Conservation (phyloP, 2,329 filamentous ascomycete species). For the Monosporascus sp. region DNA sequence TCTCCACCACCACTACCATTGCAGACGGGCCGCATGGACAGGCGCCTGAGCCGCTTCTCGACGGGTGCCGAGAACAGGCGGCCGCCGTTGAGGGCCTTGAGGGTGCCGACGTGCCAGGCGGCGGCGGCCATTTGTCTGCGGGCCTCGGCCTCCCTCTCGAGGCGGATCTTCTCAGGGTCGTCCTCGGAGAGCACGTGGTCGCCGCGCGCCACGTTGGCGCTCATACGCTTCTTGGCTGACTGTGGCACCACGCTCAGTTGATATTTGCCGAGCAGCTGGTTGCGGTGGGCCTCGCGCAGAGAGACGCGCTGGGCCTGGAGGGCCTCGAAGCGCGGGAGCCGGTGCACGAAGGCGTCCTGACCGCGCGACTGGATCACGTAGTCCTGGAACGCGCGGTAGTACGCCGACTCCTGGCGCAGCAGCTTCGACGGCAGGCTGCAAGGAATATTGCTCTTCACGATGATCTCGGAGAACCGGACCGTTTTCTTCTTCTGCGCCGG, state of each 20-base stretch:
- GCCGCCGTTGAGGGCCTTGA: slow-evolving; percentile 59
- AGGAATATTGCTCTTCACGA: slow-evolving; percentile 39
- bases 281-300: slow-evolving; percentile 65
- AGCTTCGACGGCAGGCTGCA: slow-evolving; percentile 49
- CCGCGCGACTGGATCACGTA: slow-evolving; percentile 60
- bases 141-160: slow-evolving; percentile 76
- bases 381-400: slow-evolving; percentile 82
- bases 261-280: slow-evolving; percentile 80
- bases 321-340: slow-evolving; percentile 79
- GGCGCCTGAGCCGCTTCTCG: slow-evolving; percentile 53
- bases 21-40: slow-evolving; percentile 29
- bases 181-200: slow-evolving; percentile 56
- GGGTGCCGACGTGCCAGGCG: slow-evolving; percentile 57
- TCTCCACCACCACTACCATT: slow-evolving; percentile 36
- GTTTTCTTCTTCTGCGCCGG: slow-evolving; percentile 56
- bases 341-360: slow-evolving; percentile 77
- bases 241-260: slow-evolving; percentile 66
- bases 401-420: slow-evolving; percentile 64
- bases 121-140: slow-evolving; percentile 62
- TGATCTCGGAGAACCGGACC: slow-evolving; percentile 64
- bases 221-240: slow-evolving; percentile 67
- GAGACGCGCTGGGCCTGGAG: slow-evolving; percentile 78
- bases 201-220: slow-evolving; percentile 66
- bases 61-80: slow-evolving; percentile 59
- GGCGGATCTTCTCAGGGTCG: slow-evolving; percentile 57